A percentile compares a stretch with the other conserved stretches of the same genome.
Conservation (phyloP, 768 basidiomycete genomes). For the Pholiota conissans region DNA sequence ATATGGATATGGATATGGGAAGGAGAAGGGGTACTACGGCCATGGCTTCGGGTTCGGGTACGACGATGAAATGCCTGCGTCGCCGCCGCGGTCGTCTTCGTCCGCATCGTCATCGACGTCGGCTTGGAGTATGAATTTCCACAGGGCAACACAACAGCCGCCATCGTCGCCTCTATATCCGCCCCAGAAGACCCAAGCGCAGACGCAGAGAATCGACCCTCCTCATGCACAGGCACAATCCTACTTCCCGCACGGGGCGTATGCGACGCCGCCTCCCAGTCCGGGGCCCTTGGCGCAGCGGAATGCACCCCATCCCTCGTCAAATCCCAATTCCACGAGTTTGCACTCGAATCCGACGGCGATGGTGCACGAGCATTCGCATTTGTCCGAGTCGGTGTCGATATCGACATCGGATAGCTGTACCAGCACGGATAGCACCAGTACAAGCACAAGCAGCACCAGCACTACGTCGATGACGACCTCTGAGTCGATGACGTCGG, state of each 20-base stretch:
- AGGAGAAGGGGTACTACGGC: background rate
- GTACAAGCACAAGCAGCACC: background rate
- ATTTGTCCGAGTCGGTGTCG: background rate
- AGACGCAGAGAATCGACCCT: no score
- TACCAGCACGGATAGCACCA: no score
- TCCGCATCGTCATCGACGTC: background rate
- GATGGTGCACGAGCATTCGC: background rate
- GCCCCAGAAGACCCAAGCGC: conserved; percentile 10
- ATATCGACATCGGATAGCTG: no score
- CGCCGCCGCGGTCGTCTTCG: no score
- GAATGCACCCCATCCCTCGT: no score
- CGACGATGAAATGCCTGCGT: background rate
- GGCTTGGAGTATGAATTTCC: conserved; percentile 18
- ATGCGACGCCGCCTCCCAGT: background rate
- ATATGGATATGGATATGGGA: conserved; percentile 1
- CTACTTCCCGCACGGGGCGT: background rate
- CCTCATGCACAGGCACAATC: background rate
- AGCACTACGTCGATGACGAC: no score
- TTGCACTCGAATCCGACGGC: no score
- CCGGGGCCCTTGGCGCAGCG: background rate
- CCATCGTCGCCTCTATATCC: conserved; percentile 8
- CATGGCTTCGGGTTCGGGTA: background rate
- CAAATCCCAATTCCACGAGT: no score
- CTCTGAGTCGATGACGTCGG: background rate
- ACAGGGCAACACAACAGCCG: background rate